Evolutionary conservation across 78 protist genomes (phyloP).

Genomic region (Guillardia theta): DNA sequence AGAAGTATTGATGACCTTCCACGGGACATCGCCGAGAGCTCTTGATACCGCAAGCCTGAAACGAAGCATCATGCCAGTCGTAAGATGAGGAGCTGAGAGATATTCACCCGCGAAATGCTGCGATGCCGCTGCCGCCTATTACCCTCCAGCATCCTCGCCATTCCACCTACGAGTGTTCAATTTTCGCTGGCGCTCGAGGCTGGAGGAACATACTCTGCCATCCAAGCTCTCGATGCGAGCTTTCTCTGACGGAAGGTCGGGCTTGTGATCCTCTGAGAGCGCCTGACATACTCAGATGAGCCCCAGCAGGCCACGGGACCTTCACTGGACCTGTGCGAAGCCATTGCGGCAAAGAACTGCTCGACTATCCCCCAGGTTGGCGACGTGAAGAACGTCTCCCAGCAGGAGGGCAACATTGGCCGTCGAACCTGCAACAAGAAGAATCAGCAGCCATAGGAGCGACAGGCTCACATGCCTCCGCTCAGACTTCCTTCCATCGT

Average conservation of each 20-base stretch:
- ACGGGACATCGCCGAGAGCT: not conserved
- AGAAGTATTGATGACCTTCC: too few relatives aligned
- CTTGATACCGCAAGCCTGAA: not conserved
- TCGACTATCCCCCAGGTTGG: not conserved
- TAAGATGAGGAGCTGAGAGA: not conserved
- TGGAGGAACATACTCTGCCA: too few relatives aligned
- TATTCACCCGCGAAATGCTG: not conserved
- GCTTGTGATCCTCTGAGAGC: slow-evolving; percentile 39
- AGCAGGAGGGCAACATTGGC: slow-evolving; percentile 24
- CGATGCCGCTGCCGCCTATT: not conserved
- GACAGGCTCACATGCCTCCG: too few relatives aligned
- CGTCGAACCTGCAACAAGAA: not conserved
- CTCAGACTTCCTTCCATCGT: not conserved
- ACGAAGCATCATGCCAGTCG: not conserved
- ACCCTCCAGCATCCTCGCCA: slow-evolving; percentile 13
- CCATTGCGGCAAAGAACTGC: not conserved
- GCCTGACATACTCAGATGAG: not conserved
- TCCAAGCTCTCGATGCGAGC: not conserved
- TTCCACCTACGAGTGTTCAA: too few relatives aligned
- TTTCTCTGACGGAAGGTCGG: not conserved
- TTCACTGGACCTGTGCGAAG: not conserved
- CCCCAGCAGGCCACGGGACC: too few relatives aligned
- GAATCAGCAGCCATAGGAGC: too few relatives aligned
- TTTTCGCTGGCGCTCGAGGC: too few relatives aligned
- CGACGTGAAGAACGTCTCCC: not conserved